Evolutionary conservation across 805 yeast species (phyloP), one percentile per base, ranked within the genome.

Genomic region (Candida michaelii): DNA sequence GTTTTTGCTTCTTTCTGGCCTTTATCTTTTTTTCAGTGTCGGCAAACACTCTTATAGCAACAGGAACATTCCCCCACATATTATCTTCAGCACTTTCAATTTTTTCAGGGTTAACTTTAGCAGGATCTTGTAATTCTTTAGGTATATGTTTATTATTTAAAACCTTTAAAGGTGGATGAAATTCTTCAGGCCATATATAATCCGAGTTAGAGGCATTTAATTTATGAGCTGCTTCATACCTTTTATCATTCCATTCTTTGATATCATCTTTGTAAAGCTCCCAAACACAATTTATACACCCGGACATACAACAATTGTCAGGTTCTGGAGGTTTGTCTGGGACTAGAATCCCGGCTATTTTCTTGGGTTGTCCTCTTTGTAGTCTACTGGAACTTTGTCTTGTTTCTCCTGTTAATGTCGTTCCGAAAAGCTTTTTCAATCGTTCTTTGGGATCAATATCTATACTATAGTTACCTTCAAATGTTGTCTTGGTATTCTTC

Each of bases 201-300:
- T 75, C 76, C 37, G 61, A 65, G 4, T 55, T 46, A 23, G 44
- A 51, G 13, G 32, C 40, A 30, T 49, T 49, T 38, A 79, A 57
- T 12, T 51, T 54, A 5, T 50, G 35, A 0, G 74, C 85, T 0
- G 96, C 97, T 43, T 71, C 59, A 29, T 63, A 64, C 14, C 95
- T 69, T 54, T 71, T 63, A 1, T 48, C 58, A 54, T 81, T 79
- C 96, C 97, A 93, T 25, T 88, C 88, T 48, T 80, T 82, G 38
- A 90, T 55, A 59, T 93, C 98, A 40, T 91, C 97, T 50, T 85
- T 83, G 59, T 80, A 91, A 42, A 87, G 66, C 54, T 90, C 97
- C 98, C 98, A 93, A 1, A 91, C 98, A 62, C 99, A 91, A 63
- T 91, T 89, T 23, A 88, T 82, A 62, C 99, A 91, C 1, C 99